phyloP scores from a whole-genome alignment of 768 basidiomycete species.

The Mycena alexandri region DNA sequence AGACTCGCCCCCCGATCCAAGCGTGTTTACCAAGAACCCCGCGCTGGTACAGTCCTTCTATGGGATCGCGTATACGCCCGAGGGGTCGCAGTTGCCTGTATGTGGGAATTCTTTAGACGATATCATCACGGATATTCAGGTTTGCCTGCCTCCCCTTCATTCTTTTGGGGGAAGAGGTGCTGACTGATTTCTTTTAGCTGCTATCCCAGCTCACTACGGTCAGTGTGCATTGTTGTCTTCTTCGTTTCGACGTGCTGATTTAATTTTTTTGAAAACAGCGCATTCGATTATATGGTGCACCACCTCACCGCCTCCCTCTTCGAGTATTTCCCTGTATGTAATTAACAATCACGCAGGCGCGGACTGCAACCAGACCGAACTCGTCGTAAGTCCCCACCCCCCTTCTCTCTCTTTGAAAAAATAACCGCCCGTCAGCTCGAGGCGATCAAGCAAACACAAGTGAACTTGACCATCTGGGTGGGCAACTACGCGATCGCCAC shows the following conservation, averaged over 20 bases:
- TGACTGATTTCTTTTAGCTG: constrained; percentile 57
- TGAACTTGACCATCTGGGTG: constrained; percentile 84
- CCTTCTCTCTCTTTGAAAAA: background rate
- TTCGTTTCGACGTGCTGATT: no score
- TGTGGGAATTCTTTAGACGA: constrained; percentile 75
- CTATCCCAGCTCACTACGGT: constrained; percentile 88
- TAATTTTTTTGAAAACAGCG: constrained; percentile 51
- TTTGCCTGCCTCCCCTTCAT: constrained; percentile 42
- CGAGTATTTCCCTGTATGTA: background rate
- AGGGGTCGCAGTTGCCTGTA: constrained; percentile 75
- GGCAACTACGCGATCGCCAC: constrained; percentile 75
- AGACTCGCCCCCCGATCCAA: constrained; percentile 63
- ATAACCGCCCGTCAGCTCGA: constrained; percentile 64
- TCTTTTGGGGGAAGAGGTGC: background rate
- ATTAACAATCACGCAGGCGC: constrained; percentile 47
- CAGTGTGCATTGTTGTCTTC: constrained; percentile 38
- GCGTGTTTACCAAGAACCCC: constrained; percentile 78
- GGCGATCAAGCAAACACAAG: constrained; percentile 91
- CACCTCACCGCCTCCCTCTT: no score
- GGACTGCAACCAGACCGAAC: constrained; percentile 85
- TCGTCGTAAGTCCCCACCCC: constrained; percentile 64
- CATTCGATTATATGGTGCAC: constrained; percentile 80
- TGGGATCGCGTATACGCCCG: constrained; percentile 90
- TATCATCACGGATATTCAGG: constrained; percentile 82
- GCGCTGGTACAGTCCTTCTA: constrained; percentile 82